Evolutionary conservation across 108 stramenopile species (phyloP).

Genomic region (Fragilaria crotonensis): DNA sequence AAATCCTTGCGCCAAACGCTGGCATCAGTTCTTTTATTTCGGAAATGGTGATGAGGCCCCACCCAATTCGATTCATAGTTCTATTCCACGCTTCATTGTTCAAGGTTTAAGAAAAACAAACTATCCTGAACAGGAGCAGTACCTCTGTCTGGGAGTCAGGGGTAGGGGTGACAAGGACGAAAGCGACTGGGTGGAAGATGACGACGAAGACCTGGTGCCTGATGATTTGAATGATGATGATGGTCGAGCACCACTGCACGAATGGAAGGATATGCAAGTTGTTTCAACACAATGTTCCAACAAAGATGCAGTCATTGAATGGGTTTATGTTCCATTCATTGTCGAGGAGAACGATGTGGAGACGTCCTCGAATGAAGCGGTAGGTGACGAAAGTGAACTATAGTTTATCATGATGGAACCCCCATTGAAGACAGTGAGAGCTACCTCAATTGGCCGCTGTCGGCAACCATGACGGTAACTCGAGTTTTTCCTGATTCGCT

Average conservation of each 20-base stretch:
- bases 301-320: constrained; percentile 65
- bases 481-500: constrained; percentile 75
- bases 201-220: constrained; percentile 10
- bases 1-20: constrained; percentile 68
- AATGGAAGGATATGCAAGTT: constrained; percentile 61
- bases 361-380: too few relatives aligned
- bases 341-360: too few relatives aligned
- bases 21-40: constrained; percentile 84
- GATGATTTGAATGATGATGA: not conserved
- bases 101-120: constrained; percentile 16
- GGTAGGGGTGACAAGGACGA: constrained; percentile 62
- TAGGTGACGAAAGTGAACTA: too few relatives aligned
- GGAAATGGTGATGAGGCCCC: constrained; percentile 70
- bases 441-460: constrained; percentile 68
- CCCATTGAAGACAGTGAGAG: not conserved
- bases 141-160: constrained; percentile 66
- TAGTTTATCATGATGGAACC: not conserved
- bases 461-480: constrained; percentile 67
- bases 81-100: constrained; percentile 54
- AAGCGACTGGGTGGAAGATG: constrained; percentile 45
- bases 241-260: constrained; percentile 19
- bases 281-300: constrained; percentile 71
- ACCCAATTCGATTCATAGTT: constrained; percentile 46
- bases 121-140: constrained; percentile 37
- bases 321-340: constrained; percentile 75